Percentiles rank a stretch among this genome's conserved stretches.
phyloP scores from a whole-genome alignment of 768 basidiomycete species.

The Myochromella boudieri region DNA sequence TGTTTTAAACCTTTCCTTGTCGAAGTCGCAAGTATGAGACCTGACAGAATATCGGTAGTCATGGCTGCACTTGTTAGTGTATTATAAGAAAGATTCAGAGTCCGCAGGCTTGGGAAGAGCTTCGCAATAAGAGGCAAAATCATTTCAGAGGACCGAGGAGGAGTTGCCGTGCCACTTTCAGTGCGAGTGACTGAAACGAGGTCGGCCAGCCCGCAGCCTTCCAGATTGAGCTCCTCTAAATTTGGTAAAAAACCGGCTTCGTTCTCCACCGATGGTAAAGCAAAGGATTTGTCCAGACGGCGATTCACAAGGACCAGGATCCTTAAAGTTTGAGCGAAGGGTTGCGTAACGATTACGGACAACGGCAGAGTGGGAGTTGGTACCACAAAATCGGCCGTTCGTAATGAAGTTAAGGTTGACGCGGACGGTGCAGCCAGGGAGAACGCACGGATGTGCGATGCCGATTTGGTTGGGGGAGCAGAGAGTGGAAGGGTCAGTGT shows the following conservation, averaged over 20 bases:
- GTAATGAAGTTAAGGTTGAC: slow-evolving; percentile 17
- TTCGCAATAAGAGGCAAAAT: slow-evolving; percentile 58
- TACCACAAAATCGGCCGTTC: slow-evolving; percentile 46
- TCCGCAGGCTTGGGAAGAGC: slow-evolving; percentile 70
- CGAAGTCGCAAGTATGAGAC: slow-evolving; percentile 49
- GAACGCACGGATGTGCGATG: slow-evolving; percentile 60
- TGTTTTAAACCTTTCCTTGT: slow-evolving; percentile 59
- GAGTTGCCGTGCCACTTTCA: slow-evolving; percentile 31
- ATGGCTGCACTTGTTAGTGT: slow-evolving; percentile 54
- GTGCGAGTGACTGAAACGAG: slow-evolving; percentile 46
- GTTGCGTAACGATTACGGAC: slow-evolving; percentile 55
- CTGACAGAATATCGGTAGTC: slow-evolving; percentile 43
- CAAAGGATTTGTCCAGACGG: slow-evolving; percentile 64
- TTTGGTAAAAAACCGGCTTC: slow-evolving; percentile 51
- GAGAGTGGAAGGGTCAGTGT: slow-evolving; percentile 69
- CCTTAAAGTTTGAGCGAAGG: slow-evolving; percentile 59
- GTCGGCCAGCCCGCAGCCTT: slow-evolving; percentile 71
- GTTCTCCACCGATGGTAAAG: slow-evolving; percentile 43
- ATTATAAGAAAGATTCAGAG: slow-evolving; percentile 79
- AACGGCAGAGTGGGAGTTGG: slow-evolving; percentile 72
- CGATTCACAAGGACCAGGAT: slow-evolving; percentile 62
- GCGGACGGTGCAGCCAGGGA: slow-evolving; percentile 44
- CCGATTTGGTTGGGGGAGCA: slow-evolving; percentile 47
- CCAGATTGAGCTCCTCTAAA: slow-evolving; percentile 73
- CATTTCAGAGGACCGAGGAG: slow-evolving; percentile 48